Evolutionary conservation across 352 stramenopile genomes (phyloP).

Genomic region (Phytophthora palmivora): DNA sequence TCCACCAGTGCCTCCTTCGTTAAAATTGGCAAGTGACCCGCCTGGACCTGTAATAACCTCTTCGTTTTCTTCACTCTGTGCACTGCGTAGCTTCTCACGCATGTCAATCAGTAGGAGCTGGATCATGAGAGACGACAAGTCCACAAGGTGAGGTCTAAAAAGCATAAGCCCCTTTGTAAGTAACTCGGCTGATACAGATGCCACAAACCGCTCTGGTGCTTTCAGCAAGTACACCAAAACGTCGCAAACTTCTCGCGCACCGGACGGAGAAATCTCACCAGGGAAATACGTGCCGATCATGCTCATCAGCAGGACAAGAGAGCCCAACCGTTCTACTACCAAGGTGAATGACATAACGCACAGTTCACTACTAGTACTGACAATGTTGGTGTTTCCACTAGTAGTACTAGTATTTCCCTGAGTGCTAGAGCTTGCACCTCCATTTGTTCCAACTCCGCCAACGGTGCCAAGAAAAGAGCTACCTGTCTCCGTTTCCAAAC

Average conservation of each 20-base stretch:
- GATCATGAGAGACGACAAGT: slow-evolving; percentile 78
- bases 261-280: slow-evolving; percentile 77
- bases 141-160: slow-evolving; percentile 82
- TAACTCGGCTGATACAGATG: slow-evolving; percentile 76
- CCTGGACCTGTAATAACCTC: slow-evolving; percentile 36
- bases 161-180: slow-evolving; percentile 87
- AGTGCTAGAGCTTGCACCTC: slow-evolving; percentile 15
- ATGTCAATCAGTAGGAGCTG: slow-evolving; percentile 81
- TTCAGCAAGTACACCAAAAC: slow-evolving; percentile 74
- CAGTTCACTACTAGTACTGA: not conserved
- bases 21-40: slow-evolving; percentile 36
- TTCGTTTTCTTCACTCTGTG: slow-evolving; percentile 26
- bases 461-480: slow-evolving; percentile 34
- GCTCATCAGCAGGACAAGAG: slow-evolving; percentile 80
- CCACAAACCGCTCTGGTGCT: slow-evolving; percentile 59
- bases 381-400: slow-evolving; percentile 34
- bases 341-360: slow-evolving; percentile 41
- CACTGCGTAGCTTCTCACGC: slow-evolving; percentile 69
- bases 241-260: slow-evolving; percentile 83
- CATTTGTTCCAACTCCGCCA: slow-evolving; percentile 22
- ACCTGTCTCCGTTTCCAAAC: slow-evolving; percentile 71
- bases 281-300: slow-evolving; percentile 90
- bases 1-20: slow-evolving; percentile 50
- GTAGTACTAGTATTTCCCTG: slow-evolving; percentile 36
- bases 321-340: slow-evolving; percentile 67